phyloP scores from a whole-genome alignment of 2,329 filamentous ascomycete genomes.

The Trichoderma sp. region DNA sequence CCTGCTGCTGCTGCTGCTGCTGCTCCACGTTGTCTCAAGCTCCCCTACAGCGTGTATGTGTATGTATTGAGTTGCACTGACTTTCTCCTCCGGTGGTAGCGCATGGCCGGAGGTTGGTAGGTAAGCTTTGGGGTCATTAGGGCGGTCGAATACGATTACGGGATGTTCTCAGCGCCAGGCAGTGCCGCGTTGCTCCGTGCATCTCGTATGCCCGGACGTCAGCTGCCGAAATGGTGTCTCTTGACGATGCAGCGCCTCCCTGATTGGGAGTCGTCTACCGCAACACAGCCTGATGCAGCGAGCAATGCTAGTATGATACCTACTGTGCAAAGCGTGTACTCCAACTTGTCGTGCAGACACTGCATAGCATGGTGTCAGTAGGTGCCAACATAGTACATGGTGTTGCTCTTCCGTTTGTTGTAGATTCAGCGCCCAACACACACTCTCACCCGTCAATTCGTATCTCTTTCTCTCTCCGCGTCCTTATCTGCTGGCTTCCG shows the following conservation, averaged over 20 bases:
- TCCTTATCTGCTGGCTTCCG: not conserved
- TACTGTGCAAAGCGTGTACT: too few relatives aligned
- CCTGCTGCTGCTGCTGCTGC: not conserved
- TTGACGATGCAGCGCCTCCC: constrained; percentile 10
- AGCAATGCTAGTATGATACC: not conserved
- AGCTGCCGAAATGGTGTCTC: constrained; percentile 26
- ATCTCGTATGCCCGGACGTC: constrained; percentile 27
- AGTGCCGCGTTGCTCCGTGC: constrained; percentile 15
- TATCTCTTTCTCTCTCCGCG: too few relatives aligned
- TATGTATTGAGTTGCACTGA: not conserved
- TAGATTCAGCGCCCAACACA: constrained; percentile 9
- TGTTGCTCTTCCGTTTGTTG: not conserved
- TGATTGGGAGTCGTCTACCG: constrained; percentile 13
- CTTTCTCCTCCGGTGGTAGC: not conserved
- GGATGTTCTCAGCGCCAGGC: not conserved
- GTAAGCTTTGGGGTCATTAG: constrained; percentile 23
- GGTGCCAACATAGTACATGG: too few relatives aligned
- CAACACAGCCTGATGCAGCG: constrained; percentile 14
- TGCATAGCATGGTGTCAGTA: too few relatives aligned
- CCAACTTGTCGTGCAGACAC: too few relatives aligned
- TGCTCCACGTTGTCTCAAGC: not conserved
- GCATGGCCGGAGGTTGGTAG: constrained; percentile 18
- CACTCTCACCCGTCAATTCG: not conserved
- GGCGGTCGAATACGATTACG: constrained; percentile 27
- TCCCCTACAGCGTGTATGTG: not conserved